phyloP scores from a whole-genome alignment of 306 rosid genomes.

The Begonia peltatifolia region DNA sequence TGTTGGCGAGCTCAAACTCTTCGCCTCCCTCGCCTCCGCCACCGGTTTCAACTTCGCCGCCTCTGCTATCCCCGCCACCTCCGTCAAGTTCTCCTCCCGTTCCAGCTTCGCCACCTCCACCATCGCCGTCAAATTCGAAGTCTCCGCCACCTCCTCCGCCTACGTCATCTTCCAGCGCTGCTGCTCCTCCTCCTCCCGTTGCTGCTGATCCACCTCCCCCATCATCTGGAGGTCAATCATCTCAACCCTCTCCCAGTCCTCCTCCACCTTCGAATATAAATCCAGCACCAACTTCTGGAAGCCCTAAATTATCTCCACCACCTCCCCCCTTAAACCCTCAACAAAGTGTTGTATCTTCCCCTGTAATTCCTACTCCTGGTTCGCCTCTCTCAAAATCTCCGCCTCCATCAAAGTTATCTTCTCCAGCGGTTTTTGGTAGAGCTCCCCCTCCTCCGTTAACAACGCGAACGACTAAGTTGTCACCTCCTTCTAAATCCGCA shows the following conservation, averaged over 20 bases:
- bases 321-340: neutral
- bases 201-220: neutral
- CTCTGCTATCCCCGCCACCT: slow-evolving; percentile 3
- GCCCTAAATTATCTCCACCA: neutral
- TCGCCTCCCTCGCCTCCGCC: slow-evolving; percentile 7
- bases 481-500: slow-evolving; percentile 1
- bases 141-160: slow-evolving; percentile 19
- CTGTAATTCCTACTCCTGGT: slow-evolving; percentile 4
- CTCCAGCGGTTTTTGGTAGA: slow-evolving; percentile 1
- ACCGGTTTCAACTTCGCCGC: neutral
- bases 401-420: neutral
- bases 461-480: slow-evolving; percentile 1
- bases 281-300: neutral
- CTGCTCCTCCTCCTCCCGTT: slow-evolving; percentile 5
- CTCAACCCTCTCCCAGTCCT: slow-evolving; percentile 11
- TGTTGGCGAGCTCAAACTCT: neutral
- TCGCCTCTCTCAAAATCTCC: neutral
- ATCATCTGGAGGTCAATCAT: neutral
- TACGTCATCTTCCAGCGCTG: slow-evolving; percentile 6
- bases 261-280: slow-evolving; percentile 3
- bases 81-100: slow-evolving; percentile 6
- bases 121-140: neutral
- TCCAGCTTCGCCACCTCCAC: slow-evolving; percentile 14
- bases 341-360: slow-evolving; percentile 1
- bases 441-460: slow-evolving; percentile 8